Base-by-base conservation (phyloP, 345 rosid species). In the Arabidopsis arenosa region DNA sequence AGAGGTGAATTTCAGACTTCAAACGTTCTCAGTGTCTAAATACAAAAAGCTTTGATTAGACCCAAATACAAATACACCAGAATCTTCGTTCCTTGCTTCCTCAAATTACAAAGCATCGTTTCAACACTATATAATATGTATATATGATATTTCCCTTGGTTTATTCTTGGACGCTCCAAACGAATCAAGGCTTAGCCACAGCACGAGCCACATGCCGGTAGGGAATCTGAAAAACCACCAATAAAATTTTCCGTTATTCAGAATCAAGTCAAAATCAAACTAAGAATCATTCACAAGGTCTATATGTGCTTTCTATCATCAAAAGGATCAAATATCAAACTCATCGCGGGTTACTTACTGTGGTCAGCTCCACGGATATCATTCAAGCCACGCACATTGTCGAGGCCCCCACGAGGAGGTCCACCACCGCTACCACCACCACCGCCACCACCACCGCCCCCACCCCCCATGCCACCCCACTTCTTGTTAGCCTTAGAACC, bases 401-500 rank as follows among this genome's bases (percentile, higher is more conserved):
- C 91, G 5, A 88, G 77, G 12, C 96, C 97, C 0, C 94, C 77
- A 65, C 68, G 90, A 11, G 93, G 92, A 9, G 91, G 91, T 7
- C 98, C 84, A 9, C 80, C 86, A 6, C 72, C 64, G 0, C 76
- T 57, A 0, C 78, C 70, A 1, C 80, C 88, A 10, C 98, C 84
- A 14, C 96, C 96, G 8, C 90, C 87, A 26, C 96, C 97, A 5
- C 92, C 88, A 10, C 98, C 84, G 14, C 96, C 97, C 8, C 90
- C 87, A 26, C 98, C 97, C 0, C 90, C 58, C 57, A 23, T 86
- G 44, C 94, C 93, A 77, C 85, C 96, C 92, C 96, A 91, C 81
- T 91, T 91, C 92, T 93, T 90, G 81, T 85, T 73, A 78, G 94
- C 72, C 54, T 85, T 83, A 54, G 85, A 81, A 52, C 92, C 91